A percentile compares a stretch with the other conserved stretches of the same genome.
Conservation (phyloP, 441 rosid genomes). For the Populus hybrid region DNA sequence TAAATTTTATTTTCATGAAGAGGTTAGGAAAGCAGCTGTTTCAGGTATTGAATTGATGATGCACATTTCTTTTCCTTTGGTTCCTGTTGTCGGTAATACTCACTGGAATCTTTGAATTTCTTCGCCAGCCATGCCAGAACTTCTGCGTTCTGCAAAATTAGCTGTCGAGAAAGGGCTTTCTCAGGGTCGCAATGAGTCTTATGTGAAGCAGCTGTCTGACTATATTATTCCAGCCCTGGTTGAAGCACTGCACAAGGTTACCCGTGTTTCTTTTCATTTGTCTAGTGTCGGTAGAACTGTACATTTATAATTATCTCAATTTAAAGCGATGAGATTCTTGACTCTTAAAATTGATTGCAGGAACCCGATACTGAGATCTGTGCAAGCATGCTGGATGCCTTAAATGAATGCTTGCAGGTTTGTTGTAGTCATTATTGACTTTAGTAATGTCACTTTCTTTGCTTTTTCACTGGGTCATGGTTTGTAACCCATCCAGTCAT, state of each 20-base stretch:
- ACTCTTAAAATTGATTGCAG: conserved; percentile 43
- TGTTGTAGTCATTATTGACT: conserved; percentile 4
- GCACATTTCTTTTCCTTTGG: background rate
- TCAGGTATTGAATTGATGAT: conserved; percentile 55
- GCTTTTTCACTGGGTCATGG: background rate
- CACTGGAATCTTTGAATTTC: background rate
- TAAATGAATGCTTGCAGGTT: conserved; percentile 98
- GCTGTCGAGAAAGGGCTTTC: conserved; percentile 89
- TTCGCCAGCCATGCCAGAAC: conserved; percentile 89
- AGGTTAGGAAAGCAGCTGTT: conserved; percentile 99
- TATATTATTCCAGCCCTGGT: conserved; percentile 85
- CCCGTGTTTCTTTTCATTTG: background rate
- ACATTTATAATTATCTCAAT: background rate
- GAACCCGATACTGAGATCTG: conserved; percentile 98
- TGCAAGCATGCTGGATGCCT: conserved; percentile 92
- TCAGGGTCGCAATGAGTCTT: conserved; percentile 84
- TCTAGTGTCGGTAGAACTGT: conserved; percentile 8
- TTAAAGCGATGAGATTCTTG: conserved; percentile 5
- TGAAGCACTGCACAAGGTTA: conserved; percentile 93
- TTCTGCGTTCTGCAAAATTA: conserved; percentile 89
- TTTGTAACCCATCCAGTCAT: background rate
- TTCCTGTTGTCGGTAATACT: background rate
- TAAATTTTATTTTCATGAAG: conserved; percentile 97
- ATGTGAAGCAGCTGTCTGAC: conserved; percentile 88
- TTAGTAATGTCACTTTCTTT: background rate